Evolutionary conservation across 257 asterid genomes (phyloP).

Genomic region (Thymus quinquecostatus): DNA sequence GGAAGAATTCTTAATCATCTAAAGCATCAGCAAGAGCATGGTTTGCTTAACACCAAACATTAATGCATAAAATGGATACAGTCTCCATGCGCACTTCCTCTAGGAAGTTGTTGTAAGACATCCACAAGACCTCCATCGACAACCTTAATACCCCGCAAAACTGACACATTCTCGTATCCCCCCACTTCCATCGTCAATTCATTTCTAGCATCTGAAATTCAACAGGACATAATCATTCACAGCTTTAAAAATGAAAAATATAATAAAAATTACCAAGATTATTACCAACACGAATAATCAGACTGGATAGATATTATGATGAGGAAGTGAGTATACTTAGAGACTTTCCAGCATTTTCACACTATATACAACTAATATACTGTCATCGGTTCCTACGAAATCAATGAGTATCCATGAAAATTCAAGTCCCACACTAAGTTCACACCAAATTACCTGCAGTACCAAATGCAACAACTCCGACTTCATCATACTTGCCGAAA

Average conservation of each 20-base stretch:
- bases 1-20: conserved; percentile 8
- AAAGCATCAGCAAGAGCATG: conserved; percentile 8
- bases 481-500: conserved; percentile 74
- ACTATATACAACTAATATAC: background rate
- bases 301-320: background rate
- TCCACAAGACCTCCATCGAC: conserved; percentile 83
- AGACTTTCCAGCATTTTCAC: background rate
- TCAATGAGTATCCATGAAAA: background rate
- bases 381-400: background rate
- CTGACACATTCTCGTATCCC: conserved; percentile 85
- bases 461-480: conserved; percentile 80
- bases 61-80: conserved; percentile 65
- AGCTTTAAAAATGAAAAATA: conserved; percentile 3
- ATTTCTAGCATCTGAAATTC: conserved; percentile 73
- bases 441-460: conserved; percentile 62
- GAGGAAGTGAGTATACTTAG: background rate
- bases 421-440: background rate
- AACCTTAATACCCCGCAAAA: conserved; percentile 74
- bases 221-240: conserved; percentile 25
- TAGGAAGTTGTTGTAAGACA: conserved; percentile 75
- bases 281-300: conserved; percentile 12
- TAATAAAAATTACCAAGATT: background rate
- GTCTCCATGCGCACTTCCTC: conserved; percentile 78
- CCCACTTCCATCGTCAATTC: conserved; percentile 89
- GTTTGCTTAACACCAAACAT: conserved; percentile 6